Base-by-base conservation (phyloP, 345 rosid species). In the Aegle marmelos region DNA sequence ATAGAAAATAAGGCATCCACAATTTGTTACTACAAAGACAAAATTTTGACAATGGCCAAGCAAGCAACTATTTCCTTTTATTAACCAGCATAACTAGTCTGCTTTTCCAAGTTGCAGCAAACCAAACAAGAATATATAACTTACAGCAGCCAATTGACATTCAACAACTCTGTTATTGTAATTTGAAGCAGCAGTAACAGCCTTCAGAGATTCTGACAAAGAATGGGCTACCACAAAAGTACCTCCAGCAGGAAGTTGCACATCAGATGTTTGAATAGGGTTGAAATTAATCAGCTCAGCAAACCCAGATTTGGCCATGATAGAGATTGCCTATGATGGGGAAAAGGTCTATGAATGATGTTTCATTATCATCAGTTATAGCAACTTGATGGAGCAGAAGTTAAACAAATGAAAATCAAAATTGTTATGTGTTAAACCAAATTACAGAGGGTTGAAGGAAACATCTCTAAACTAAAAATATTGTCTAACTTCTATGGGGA, bases 211-310 rank as follows among this genome's bases (percentile, higher is more conserved):
- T 78, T 94, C 97, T 30, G 98, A 96, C 77, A 97, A 90, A 66
- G 97, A 97, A 82, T 97, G 91, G 30, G 98, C 98, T 71, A 97
- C 93, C 31, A 97, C 90, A 84, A 97, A 97, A 78, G 91, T 92
- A 1, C 98, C 99, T 24, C 98, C 98, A 75, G 83, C 83, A 82
- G 98, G 99, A 85, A 94, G 98, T 86, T 94, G 80, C 80, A 96
- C 95, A 77, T 96, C 99, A 72, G 98, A 94, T 84, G 98, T 98
- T 21, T 89, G 90, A 66, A 97, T 89, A 76, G 99, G 99, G 76
- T 97, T 97, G 86, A 97, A 97, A 87, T 97, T 98, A 85, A 97
- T 97, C 76, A 97, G 98, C 89, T 97, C 99, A 19, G 99, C 99
- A 88, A 97, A 97, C 25, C 98, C 98, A 76, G 83, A 56, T 86